Base-by-base conservation (phyloP, 1,284 basidiomycete species). In the Cutaneotrichosporon cyanovorans region DNA sequence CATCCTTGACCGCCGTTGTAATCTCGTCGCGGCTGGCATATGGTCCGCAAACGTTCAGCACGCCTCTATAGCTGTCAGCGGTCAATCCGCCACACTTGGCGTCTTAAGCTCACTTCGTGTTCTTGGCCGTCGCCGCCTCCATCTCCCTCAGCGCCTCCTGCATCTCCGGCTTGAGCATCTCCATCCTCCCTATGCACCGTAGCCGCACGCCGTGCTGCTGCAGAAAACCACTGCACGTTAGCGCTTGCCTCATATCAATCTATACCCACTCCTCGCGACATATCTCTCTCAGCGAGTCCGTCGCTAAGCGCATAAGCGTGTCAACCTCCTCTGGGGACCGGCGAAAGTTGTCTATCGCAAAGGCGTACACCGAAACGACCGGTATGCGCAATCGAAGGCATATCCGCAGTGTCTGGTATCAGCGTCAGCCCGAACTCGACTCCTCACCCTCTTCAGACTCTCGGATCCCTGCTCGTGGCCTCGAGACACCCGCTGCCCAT, bases 301-400 rank as follows among this genome's bases (percentile, higher is more conserved):
- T 82, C 1, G 87, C 87, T 35, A 99, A 73, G 16, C 75, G 71
- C 89, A 98, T 92, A 51, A 98, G 74, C 6, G 83, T 82, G 32
- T 84, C 80, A 1, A 99, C 90, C 68, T 99, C 95, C 7, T 83
- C 81, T 45, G 79, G 74, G 1, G 84, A 77, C n/a, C 95, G 78
- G 56, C 86, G 87, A 74, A 98, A 98, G 73, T 98, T 99, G 65
- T 97, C 91, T 51, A 98, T 93, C 1, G 92, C 82, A 70, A 99
- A 98, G 4, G 91, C 90, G 62, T 95, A 99, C 10, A 88, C 87
- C 1, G 88, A 85, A 19, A 99, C 90, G 53, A 85, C 87, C 46
- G 75, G 77, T 41, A 96, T 79, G 18, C 80, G 74, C 16, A 96
- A 76, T 9, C 78, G 75, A 21, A 92, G 72, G 59, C 91, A 90